Percentiles rank a stretch among this genome's conserved stretches.
phyloP scores from a whole-genome alignment of 169 alveolate genomes.

The Plasmodium blacklocki region DNA sequence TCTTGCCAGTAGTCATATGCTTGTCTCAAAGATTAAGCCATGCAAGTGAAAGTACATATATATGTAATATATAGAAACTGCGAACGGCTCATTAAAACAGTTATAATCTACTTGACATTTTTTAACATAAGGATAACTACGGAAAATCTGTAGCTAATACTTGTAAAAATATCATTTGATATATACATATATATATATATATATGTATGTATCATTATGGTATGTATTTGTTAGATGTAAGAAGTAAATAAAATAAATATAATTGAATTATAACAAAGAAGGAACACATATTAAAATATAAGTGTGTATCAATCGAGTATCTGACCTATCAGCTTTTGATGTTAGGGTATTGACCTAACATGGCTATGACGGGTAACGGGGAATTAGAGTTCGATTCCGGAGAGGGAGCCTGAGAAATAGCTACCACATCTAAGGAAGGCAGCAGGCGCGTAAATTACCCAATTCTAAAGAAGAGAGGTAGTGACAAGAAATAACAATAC shows the following conservation, averaged over 20 bases:
- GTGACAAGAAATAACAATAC: constrained; percentile 94
- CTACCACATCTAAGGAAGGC: constrained; percentile 97
- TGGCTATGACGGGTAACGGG: constrained; percentile 96
- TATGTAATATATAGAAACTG: constrained; percentile 81
- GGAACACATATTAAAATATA: constrained; percentile 61
- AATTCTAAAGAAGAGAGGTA: constrained; percentile 95
- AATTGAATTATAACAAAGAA: constrained; percentile 67
- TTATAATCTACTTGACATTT: constrained; percentile 78
- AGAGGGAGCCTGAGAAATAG: constrained; percentile 97
- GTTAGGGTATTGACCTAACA: constrained; percentile 94
- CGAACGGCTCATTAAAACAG: constrained; percentile 89
- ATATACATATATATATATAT: too few species aligned
- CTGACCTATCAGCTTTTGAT: constrained; percentile 87
- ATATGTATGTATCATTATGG: background rate
- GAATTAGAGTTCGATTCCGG: constrained; percentile 97
- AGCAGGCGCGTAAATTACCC: constrained; percentile 96
- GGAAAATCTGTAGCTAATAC: constrained; percentile 78
- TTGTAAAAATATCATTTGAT: constrained; percentile 10
- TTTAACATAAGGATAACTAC: constrained; percentile 69
- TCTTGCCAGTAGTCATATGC: constrained; percentile 98
- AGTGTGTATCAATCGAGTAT: constrained; percentile 75
- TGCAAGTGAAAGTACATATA: constrained; percentile 93
- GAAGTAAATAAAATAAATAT: constrained; percentile 7
- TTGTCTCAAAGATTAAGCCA: constrained; percentile 96
- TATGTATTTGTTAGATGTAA: constrained; percentile 32